Percentiles rank a stretch among this genome's conserved stretches.
Conservation (phyloP, 1,139 yeast species). For the Pichia sp. region DNA sequence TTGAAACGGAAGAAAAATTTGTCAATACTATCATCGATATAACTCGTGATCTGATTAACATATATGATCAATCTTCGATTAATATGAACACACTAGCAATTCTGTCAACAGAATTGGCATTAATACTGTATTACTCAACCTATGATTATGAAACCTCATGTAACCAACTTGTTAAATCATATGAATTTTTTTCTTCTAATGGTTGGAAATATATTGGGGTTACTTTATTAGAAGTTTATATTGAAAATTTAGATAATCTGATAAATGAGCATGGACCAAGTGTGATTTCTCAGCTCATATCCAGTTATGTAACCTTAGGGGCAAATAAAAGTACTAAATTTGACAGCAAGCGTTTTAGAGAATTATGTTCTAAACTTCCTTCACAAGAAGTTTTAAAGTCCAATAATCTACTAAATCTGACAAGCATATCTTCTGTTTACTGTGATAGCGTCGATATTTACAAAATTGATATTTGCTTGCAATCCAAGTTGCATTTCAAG, state of each 20-base stretch:
- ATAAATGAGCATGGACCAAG: slow-evolving; percentile 8
- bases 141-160: slow-evolving; percentile 52
- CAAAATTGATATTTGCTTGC: slow-evolving; percentile 16
- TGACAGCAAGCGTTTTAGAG: slow-evolving; percentile 19
- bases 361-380: slow-evolving; percentile 24
- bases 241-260: slow-evolving; percentile 58
- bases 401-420: slow-evolving; percentile 32
- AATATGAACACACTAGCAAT: slow-evolving; percentile 64
- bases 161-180: slow-evolving; percentile 55
- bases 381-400: slow-evolving; percentile 27
- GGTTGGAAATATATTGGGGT: slow-evolving; percentile 77
- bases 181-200: slow-evolving; percentile 55
- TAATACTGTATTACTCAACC: slow-evolving; percentile 49
- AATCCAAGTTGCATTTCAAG: slow-evolving; percentile 17
- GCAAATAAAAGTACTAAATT: slow-evolving; percentile 6
- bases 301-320: slow-evolving; percentile 25
- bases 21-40: slow-evolving; percentile 25
- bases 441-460: slow-evolving; percentile 21
- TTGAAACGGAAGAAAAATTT: slow-evolving; percentile 26
- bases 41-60: slow-evolving; percentile 30
- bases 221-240: slow-evolving; percentile 55
- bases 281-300: slow-evolving; percentile 16
- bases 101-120: slow-evolving; percentile 75
- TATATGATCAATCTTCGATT: slow-evolving; percentile 23
- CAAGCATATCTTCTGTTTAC: slow-evolving; percentile 16